Evolutionary conservation across 129 eudicot genomes (phyloP).

Genomic region (Ambrosia trifida): DNA sequence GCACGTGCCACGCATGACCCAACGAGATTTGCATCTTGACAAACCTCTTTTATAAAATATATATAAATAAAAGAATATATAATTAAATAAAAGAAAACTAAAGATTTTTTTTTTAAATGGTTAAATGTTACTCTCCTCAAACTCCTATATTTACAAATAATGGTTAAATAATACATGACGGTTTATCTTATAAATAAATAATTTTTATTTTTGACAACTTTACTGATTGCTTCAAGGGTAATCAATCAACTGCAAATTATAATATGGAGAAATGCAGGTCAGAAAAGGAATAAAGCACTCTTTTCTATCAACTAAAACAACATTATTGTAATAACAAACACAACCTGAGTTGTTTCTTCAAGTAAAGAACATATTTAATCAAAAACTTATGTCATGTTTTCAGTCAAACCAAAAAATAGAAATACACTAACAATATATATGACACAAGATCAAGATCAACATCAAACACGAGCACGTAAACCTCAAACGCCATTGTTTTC

Average conservation of each 20-base stretch:
- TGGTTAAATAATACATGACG: no score
- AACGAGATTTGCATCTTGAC: no score
- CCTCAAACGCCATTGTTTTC: conserved; percentile 28
- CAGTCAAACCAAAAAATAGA: conserved; percentile 34
- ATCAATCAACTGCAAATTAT: neutral
- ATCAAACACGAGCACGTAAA: conserved; percentile 37
- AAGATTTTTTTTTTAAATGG: no score
- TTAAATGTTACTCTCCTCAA: no score
- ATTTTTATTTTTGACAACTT: neutral
- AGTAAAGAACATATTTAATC: conserved; percentile 34
- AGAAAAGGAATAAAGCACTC: conserved; percentile 24
- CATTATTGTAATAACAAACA: conserved; percentile 22
- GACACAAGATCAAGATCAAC: conserved; percentile 19
- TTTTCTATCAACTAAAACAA: conserved; percentile 11
- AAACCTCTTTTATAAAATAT: no score
- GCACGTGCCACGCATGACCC: no score
- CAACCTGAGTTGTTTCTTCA: conserved; percentile 37
- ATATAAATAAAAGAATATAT: no score
- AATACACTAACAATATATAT: conserved; percentile 30
- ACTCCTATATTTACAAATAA: no score
- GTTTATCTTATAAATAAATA: no score
- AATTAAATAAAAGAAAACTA: no score
- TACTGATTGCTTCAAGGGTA: neutral
- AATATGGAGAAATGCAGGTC: neutral
- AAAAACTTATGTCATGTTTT: conserved; percentile 40